Conservation (phyloP, 139 green algal species). For the Coccomyxa sp. region DNA sequence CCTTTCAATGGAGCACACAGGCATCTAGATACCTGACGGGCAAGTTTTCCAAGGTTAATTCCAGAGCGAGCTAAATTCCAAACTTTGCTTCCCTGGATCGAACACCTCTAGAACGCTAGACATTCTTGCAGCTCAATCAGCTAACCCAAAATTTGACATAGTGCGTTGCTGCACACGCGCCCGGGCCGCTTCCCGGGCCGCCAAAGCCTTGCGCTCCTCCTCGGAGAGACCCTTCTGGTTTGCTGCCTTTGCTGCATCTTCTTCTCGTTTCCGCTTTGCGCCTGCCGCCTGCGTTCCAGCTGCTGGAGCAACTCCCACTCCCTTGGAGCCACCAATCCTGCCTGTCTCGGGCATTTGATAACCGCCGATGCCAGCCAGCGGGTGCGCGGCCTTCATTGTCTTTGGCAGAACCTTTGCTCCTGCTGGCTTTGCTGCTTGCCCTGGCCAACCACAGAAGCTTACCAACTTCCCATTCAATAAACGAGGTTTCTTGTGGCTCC, state of each 20-base stretch:
- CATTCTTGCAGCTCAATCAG: too few relatives aligned
- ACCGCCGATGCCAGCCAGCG: constrained; percentile 48
- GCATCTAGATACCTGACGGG: too few relatives aligned
- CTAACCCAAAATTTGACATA: constrained; percentile 53
- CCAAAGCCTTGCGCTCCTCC: constrained; percentile 62
- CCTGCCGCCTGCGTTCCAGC: not conserved
- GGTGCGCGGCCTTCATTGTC: constrained; percentile 33
- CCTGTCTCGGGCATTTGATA: constrained; percentile 43
- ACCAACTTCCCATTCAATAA: too few relatives aligned
- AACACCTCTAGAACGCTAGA: too few relatives aligned
- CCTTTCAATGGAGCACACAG: too few relatives aligned
- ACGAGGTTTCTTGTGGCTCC: too few relatives aligned
- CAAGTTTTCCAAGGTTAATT: too few relatives aligned
- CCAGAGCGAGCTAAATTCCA: too few relatives aligned
- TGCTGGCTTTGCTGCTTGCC: not conserved
- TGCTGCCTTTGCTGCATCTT: not conserved
- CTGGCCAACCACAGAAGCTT: not conserved
- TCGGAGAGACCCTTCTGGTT: constrained; percentile 34
- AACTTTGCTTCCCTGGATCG: too few relatives aligned
- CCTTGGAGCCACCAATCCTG: constrained; percentile 35
- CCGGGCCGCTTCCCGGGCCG: constrained; percentile 63
- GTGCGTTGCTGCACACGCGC: constrained; percentile 65
- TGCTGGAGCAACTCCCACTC: constrained; percentile 13
- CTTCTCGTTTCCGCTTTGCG: constrained; percentile 26
- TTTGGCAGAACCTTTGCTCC: not conserved